Conservation (phyloP, 331 rosid genomes). For the Spiraea crenata region DNA sequence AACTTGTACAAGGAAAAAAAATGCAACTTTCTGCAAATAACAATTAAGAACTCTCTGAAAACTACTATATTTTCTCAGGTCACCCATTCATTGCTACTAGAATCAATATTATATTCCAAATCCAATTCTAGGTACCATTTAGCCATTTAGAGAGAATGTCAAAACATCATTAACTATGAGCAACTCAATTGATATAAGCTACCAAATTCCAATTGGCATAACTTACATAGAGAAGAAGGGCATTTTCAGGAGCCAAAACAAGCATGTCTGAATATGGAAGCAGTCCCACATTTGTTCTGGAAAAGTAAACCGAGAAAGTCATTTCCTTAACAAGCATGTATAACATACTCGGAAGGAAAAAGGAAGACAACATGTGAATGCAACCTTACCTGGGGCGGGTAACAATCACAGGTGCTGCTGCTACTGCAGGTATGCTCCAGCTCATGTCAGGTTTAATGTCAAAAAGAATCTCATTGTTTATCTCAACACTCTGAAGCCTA, state of each 20-base stretch:
- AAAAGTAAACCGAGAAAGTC: slow-evolving; percentile 28
- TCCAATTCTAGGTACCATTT: not conserved
- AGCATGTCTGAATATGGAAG: slow-evolving; percentile 78
- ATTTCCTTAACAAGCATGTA: slow-evolving; percentile 9
- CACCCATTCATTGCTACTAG: not conserved
- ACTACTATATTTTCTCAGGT: not conserved
- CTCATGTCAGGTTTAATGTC: slow-evolving; percentile 93
- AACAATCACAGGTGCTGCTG: slow-evolving; percentile 81
- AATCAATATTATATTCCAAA: not conserved
- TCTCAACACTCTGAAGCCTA: slow-evolving; percentile 81
- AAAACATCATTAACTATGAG: slow-evolving; percentile 5
- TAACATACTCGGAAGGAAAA: not conserved
- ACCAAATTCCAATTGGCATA: slow-evolving; percentile 20
- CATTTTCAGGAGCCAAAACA: slow-evolving; percentile 79
- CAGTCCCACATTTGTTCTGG: slow-evolving; percentile 71
- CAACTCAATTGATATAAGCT: slow-evolving; percentile 11
- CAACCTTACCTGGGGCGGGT: slow-evolving; percentile 75
- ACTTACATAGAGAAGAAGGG: slow-evolving; percentile 92
- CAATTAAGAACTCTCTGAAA: not conserved
- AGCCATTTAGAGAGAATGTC: not conserved
- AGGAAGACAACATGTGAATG: not conserved
- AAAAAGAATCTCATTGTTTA: slow-evolving; percentile 74
- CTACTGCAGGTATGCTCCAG: slow-evolving; percentile 90
- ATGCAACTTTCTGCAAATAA: not conserved
- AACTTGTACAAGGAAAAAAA: slow-evolving; percentile 12